phyloP scores from a whole-genome alignment of 2,329 filamentous ascomycete species.

The Xylogone sp. region DNA sequence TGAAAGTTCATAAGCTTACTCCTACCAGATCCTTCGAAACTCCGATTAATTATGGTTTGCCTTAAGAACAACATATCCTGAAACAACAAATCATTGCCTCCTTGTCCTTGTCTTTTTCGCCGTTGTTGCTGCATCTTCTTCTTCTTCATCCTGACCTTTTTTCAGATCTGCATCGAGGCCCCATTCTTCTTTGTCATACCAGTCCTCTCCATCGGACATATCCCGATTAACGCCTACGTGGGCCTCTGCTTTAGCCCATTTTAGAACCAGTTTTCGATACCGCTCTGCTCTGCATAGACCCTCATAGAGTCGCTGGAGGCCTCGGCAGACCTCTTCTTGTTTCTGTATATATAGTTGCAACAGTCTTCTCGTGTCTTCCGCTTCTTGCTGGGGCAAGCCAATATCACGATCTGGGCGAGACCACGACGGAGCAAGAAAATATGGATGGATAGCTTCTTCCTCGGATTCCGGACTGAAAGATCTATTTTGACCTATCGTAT shows the following conservation, averaged over 20 bases:
- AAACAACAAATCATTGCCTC: constrained; percentile 23
- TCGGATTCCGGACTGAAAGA: constrained; percentile 39
- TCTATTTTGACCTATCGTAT: constrained; percentile 26
- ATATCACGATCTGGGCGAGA: constrained; percentile 65
- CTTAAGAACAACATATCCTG: neutral
- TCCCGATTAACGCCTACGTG: constrained; percentile 61
- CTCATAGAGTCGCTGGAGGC: constrained; percentile 62
- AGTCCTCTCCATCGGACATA: constrained; percentile 86
- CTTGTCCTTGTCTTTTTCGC: constrained; percentile 46
- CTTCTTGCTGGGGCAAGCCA: constrained; percentile 68
- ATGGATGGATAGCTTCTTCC: constrained; percentile 62
- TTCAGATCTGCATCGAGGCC: constrained; percentile 68
- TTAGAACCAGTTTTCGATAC: constrained; percentile 65
- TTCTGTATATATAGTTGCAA: constrained; percentile 78
- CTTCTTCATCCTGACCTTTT: constrained; percentile 79
- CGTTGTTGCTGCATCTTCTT: constrained; percentile 59
- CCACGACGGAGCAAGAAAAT: constrained; percentile 63
- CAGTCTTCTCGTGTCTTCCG: constrained; percentile 72
- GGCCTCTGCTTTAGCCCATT: constrained; percentile 75
- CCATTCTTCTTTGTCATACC: constrained; percentile 83
- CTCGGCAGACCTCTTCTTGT: constrained; percentile 77
- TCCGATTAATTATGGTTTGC: neutral
- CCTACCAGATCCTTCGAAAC: neutral
- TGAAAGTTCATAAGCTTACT: neutral
- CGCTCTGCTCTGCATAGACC: constrained; percentile 71